Evolutionary conservation across 1,139 yeast genomes (phyloP).

Genomic region (Candida tropicalis): DNA sequence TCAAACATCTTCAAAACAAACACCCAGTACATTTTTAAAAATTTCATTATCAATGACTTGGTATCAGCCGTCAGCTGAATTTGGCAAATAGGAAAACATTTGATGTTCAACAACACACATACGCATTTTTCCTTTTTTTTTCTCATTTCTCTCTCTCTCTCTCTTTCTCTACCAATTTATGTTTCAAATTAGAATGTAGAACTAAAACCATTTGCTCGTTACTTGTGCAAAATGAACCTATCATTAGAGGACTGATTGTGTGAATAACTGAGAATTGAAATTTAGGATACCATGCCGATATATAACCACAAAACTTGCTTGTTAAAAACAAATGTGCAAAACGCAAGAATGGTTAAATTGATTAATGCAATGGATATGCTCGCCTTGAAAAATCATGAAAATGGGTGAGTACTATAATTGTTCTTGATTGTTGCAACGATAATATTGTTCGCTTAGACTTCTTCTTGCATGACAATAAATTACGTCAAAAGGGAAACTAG

Average conservation of each 20-base stretch:
- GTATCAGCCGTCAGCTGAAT: background rate
- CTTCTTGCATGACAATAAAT: background rate
- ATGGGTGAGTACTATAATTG: background rate
- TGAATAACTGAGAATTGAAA: no score
- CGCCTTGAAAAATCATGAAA: background rate
- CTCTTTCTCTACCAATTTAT: background rate
- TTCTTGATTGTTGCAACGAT: background rate
- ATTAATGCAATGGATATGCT: conserved; percentile 3
- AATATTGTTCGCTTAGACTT: background rate
- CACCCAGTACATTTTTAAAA: no score
- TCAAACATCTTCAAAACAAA: background rate
- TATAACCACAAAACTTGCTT: no score
- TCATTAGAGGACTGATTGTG: no score
- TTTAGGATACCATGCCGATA: background rate
- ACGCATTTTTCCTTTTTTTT: background rate
- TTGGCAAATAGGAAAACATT: background rate
- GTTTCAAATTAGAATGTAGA: background rate
- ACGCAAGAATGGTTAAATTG: background rate
- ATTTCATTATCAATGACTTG: no score
- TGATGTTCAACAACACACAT: background rate
- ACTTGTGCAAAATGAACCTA: no score
- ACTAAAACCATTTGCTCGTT: background rate
- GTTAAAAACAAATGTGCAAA: no score
- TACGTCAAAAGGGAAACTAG: no score
- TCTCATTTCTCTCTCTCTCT: background rate